A percentile compares a stretch with the other conserved stretches of the same genome.
phyloP scores from a whole-genome alignment of 129 eudicot species.

The Heracleum sosnowskyi region DNA sequence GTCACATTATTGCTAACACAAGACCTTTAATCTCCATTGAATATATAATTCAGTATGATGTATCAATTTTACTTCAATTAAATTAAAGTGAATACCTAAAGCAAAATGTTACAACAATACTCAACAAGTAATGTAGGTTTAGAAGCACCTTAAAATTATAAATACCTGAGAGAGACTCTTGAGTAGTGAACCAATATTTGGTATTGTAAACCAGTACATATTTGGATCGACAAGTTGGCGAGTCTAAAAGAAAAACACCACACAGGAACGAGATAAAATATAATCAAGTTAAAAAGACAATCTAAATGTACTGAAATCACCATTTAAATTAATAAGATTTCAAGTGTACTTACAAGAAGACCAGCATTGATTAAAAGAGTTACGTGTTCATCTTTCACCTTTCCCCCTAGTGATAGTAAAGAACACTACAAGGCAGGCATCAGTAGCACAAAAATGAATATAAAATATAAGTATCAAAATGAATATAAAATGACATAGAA shows the following conservation, averaged over 20 bases:
- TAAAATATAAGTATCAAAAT: neutral
- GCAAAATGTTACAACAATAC: neutral
- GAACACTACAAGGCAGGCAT: constrained; percentile 48
- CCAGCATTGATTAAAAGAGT: constrained; percentile 91
- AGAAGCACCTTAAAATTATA: neutral
- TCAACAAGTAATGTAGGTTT: neutral
- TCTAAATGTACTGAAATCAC: neutral
- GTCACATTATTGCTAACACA: neutral
- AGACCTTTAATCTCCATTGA: neutral
- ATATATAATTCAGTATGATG: neutral
- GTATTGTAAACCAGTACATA: constrained; percentile 97
- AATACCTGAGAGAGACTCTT: constrained; percentile 87
- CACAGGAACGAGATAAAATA: neutral
- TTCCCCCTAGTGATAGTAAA: constrained; percentile 78
- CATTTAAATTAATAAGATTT: constrained; percentile 1
- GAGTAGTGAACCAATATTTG: constrained; percentile 79
- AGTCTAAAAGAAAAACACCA: constrained; percentile 40
- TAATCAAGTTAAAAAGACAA: neutral
- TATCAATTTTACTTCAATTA: neutral
- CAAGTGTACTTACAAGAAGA: constrained; percentile 55
- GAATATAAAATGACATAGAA: neutral
- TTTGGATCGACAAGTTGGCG: constrained; percentile 89
- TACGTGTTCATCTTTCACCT: constrained; percentile 84
- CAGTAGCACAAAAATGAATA: constrained; percentile 4
- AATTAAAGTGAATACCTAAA: neutral